Evolutionary conservation across 768 basidiomycete species (phyloP), one percentile per base, ranked within the genome.

Genomic region (Punctularia strigosozonata): DNA sequence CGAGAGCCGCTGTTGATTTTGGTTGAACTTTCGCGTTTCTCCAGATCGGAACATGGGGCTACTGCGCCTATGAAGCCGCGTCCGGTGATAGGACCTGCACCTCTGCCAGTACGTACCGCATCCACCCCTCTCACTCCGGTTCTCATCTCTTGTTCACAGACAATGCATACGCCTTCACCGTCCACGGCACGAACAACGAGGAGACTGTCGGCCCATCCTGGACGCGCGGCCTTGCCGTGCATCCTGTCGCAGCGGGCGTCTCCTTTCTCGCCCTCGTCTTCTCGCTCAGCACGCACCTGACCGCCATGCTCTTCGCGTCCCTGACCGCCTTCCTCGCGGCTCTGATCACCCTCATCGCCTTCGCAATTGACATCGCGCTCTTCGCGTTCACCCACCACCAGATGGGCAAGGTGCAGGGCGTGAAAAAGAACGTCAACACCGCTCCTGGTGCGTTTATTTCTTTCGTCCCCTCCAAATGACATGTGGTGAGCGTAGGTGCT

Each of bases 281-380:
- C 41, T 73, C 75, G 3, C 61, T 85, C 37, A 80, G 77, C 18
- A 65, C 69, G 25, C 74, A 78, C 48, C 55, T 71, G 39, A 61
- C 62, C 6, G 28, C 63, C 17, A 61, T 56, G 12, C 58, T 74
- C 17, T 23, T 71, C 34, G 57, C 72, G 1, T 64, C 69, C 13
- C 52, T 74, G 36, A 37, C 60, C 2, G 66, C 84, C 10, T 82
- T 83, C 68, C 63, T 86, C 39, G 81, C 80, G 6, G 77, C 80
- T 1, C 43, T 69, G 17, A 52, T 88, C 31, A 73, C 82, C 3
- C 60, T 86, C 40, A 72, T 86, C 44, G 76, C 82, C 1, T 84
- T 88, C 50, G 71, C 72, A 30, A 73, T 82, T 54, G 83, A 89
- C 54, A 78, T 87, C 43, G 79, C 81, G 12, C 70, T 89, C 22